Evolutionary conservation across 2,329 filamentous ascomycete species (phyloP).

Genomic region (Colletotrichum sp.): DNA sequence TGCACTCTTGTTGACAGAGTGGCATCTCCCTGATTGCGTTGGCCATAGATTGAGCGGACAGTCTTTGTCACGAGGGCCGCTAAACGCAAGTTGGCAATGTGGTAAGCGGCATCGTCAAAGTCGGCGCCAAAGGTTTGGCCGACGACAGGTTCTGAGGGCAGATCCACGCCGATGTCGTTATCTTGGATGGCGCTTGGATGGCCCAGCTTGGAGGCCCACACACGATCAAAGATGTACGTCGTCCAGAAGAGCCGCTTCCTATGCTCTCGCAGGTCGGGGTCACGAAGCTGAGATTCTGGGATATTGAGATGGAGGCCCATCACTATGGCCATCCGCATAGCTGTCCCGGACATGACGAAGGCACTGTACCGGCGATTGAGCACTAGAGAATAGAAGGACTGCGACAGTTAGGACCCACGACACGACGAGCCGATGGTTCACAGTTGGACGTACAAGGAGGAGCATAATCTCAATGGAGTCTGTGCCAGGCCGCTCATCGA

Average conservation of each 20-base stretch:
- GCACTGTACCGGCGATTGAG: constrained; percentile 50
- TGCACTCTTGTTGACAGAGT: constrained; percentile 37
- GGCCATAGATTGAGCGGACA: constrained; percentile 33
- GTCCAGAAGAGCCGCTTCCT: constrained; percentile 48
- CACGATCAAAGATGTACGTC: constrained; percentile 47
- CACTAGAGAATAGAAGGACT: constrained; percentile 48
- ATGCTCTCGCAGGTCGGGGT: constrained; percentile 40
- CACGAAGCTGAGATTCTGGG: constrained; percentile 38
- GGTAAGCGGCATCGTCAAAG: constrained; percentile 33
- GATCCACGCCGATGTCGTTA: constrained; percentile 49
- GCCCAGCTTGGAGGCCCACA: constrained; percentile 53
- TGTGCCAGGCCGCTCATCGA: constrained; percentile 45
- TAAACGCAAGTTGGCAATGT: constrained; percentile 40
- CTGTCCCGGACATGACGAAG: constrained; percentile 46
- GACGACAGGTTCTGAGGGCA: constrained; percentile 35
- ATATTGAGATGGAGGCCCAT: constrained; percentile 26
- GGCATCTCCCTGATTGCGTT: constrained; percentile 28
- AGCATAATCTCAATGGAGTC: constrained; percentile 48
- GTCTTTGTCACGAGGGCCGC: constrained; percentile 34
- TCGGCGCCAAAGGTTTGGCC: constrained; percentile 21
- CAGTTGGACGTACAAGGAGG: constrained; percentile 40
- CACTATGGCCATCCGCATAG: constrained; percentile 43
- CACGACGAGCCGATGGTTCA: neutral
- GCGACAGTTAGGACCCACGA: neutral
- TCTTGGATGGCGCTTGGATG: constrained; percentile 53